Conservation (phyloP, 192 early-diverging fungal species). For the Geosiphon pyriformis region DNA sequence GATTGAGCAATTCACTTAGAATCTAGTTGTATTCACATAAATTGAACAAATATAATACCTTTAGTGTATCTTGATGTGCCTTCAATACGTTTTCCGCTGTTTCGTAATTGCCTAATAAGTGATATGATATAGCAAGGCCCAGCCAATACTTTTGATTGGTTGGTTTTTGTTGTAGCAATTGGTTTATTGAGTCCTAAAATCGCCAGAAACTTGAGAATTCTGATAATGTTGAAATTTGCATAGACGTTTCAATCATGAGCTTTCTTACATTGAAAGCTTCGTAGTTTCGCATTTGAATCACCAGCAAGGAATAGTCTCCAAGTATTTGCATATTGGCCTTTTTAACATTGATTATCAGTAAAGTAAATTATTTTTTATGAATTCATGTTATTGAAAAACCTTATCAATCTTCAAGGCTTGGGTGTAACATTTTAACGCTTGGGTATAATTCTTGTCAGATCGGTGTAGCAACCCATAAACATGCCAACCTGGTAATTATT, state of each 20-base stretch:
- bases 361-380: no score
- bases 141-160: constrained; percentile 75
- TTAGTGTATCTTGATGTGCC: constrained; percentile 62
- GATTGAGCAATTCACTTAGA: neutral
- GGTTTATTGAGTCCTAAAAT: constrained; percentile 59
- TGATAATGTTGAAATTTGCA: neutral
- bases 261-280: constrained; percentile 63
- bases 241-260: neutral
- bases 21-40: neutral
- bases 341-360: constrained; percentile 12
- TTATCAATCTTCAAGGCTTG: constrained; percentile 81
- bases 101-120: constrained; percentile 71
- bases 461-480: constrained; percentile 91
- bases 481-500: constrained; percentile 73
- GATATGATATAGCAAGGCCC: constrained; percentile 79
- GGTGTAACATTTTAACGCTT: constrained; percentile 88
- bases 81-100: constrained; percentile 66
- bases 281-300: constrained; percentile 84
- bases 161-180: constrained; percentile 66
- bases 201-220: neutral
- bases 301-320: constrained; percentile 80
- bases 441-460: constrained; percentile 86
- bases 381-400: no score
- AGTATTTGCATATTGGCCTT: constrained; percentile 90
- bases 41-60: constrained; percentile 34